Base-by-base conservation (phyloP, 2,329 filamentous ascomycete genomes). In the Claviceps digitariae region DNA sequence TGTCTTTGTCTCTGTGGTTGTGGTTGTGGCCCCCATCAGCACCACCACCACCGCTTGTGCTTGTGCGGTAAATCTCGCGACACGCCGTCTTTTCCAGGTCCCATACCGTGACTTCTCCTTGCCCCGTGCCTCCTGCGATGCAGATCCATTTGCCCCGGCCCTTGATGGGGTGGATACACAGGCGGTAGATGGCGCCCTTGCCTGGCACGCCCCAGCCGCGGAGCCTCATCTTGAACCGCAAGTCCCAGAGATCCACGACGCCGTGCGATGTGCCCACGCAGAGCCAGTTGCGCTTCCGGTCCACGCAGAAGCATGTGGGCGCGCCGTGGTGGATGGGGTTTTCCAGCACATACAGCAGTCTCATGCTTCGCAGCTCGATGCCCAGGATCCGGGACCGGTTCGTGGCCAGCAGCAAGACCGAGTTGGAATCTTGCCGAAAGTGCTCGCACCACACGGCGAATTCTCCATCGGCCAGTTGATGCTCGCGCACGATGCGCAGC, bases 91-190 rank as follows among this genome's bases (percentile, higher is more conserved):
- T 94, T 65, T 97, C 91, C 17, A 97, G 75, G 63, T 97, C 93
- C 93, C 93, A 98, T 1, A 95, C 86, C 0, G 89, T 94, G 34
- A 98, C 81, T 64, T 98, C 93, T 17, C 89, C 89, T 56, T 87
- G 83, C 4, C 83, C 86, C 8, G 87, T 94, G 9, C 91, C 90
- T 17, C 91, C 90, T 2, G 90, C 85, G 9, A 96, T 85, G 65
- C 90, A 94, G 1, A 97, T 80, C 79, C 88, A 91, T 65, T 84
- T 85, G 12, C 87, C 86, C 45, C 87, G 82, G 1, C 86, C 86
- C 64, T 84, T 87, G 25, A 78, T 79, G 0, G 90, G 89, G 63
- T 95, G 89, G 1, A 95, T 74, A 54, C 81, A 77, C 17, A 98
- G 75, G 34, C 89, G 79, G 61, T 91, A 85, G 57, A 97, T 88